Base-by-base conservation (phyloP, 2,329 filamentous ascomycete species). In the Fusarium stilboides region DNA sequence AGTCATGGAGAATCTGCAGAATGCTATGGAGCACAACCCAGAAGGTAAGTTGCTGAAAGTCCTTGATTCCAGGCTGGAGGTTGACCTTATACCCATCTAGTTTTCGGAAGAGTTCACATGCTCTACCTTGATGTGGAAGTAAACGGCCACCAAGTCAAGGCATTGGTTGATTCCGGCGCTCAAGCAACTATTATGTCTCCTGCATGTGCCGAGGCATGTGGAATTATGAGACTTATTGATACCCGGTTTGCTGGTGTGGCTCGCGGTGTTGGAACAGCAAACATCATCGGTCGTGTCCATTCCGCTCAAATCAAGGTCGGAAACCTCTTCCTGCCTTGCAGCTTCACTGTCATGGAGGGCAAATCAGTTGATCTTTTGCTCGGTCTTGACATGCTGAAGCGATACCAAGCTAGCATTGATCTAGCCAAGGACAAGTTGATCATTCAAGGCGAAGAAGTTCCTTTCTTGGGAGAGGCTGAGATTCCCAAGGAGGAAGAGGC, bases 171-270 rank as follows among this genome's bases (percentile, higher is more conserved):
- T 80, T 98, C 96, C 3, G 96, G 96, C 65, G 96, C 96, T 24
- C 96, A 99, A 82, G 94, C 95, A 26, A 99, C 96, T 52, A 98
- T 99, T 83, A 99, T 99, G 96, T 98, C 95, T 7, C 96, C 96
- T 7, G 86, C 90, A 24, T 98, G 94, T 76, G 96, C 96, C 26
- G 93, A 97, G 77, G 87, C 90, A 10, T 99, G 96, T 77, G 94
- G 94, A 74, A 98, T 99, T 80, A 97, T 97, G 92, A 92, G 95
- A 49, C 88, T 99, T 15, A 93, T 99, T 57, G 96, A 99, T 81
- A 92, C 89, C 73, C 91, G 96, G 44, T 99, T 96, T 77, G 92
- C 94, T 6, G 96, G 96, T 68, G 91, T 98, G 55, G 96, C 96
- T 43, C 91, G 92, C 63, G 96, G 96, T 68, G 96, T 99, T 4